These are phyloP conservation scores for Dioscorea cayenensis DNA, from an alignment of 116 monocot genomes.

Conservation along the genomic window DNA sequence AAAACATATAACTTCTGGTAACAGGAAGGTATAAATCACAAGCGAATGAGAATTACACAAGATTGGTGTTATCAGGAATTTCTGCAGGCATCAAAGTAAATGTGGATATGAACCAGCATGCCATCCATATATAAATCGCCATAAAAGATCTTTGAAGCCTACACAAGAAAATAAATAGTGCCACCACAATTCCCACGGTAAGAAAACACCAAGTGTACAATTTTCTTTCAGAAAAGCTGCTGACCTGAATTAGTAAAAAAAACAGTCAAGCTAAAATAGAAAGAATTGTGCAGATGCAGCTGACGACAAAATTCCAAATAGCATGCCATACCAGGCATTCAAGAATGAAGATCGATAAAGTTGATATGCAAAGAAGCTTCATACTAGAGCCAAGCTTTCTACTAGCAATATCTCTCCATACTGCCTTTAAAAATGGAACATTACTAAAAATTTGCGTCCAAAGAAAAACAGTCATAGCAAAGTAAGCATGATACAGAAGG, in stretches of 20 bases:
- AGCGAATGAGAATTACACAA: slow-evolving; percentile 63
- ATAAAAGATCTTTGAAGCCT: slow-evolving; percentile 24
- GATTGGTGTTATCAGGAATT: slow-evolving; percentile 77
- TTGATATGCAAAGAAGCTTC: slow-evolving; percentile 32
- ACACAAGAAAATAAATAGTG: slow-evolving; percentile 18
- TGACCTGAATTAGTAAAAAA: slow-evolving; percentile 35
- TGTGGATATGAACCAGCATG: slow-evolving; percentile 76
- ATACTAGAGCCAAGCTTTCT: slow-evolving; percentile 28
- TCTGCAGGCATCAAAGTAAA: slow-evolving; percentile 96
- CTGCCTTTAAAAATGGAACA: slow-evolving; percentile 29
- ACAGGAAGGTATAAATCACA: slow-evolving; percentile 2
- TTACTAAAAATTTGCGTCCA: slow-evolving; percentile 65
- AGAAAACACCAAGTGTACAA: slow-evolving; percentile 87
- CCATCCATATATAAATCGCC: slow-evolving; percentile 42
- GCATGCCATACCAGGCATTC: slow-evolving; percentile 66
- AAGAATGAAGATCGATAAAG: slow-evolving; percentile 46
- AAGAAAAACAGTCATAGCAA: slow-evolving; percentile 53
- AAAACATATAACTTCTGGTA: not conserved
- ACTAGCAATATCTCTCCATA: slow-evolving; percentile 36
- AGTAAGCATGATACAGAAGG: slow-evolving; percentile 75
- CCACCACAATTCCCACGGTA: slow-evolving; percentile 41
- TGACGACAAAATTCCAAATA: not conserved
- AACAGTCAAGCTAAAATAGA: not conserved
- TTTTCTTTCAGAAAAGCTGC: slow-evolving; percentile 76
- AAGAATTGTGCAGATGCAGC: not conserved